phyloP scores from a whole-genome alignment of 192 early-diverging fungal genomes.

The Dispira simplex region DNA sequence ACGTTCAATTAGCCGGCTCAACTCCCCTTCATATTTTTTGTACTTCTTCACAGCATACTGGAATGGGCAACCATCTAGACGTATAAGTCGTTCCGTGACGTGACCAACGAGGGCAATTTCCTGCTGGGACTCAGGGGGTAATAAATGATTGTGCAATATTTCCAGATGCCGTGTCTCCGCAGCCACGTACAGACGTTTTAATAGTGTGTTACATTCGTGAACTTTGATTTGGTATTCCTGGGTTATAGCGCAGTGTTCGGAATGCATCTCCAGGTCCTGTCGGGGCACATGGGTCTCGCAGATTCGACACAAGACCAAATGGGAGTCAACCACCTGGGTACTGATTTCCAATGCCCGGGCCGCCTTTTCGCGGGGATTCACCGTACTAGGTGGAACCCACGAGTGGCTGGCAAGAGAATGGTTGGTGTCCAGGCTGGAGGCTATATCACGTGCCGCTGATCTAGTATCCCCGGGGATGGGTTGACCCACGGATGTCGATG shows the following conservation, averaged over 20 bases:
- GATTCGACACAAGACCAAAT: conserved; percentile 60
- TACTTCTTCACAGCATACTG: conserved; percentile 9
- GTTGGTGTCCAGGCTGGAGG: conserved; percentile 8
- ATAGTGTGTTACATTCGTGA: conserved; percentile 35
- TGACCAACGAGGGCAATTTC: conserved; percentile 22
- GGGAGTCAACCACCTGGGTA: conserved; percentile 10
- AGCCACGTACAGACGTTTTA: conserved; percentile 38
- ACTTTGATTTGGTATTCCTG: conserved; percentile 53
- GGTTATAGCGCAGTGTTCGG: conserved; percentile 59
- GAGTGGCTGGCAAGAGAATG: neutral
- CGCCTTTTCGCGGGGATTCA: neutral
- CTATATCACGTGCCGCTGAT: neutral
- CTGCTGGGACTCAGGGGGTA: conserved; percentile 20
- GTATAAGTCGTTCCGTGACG: conserved; percentile 21
- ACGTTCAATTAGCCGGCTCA: neutral
- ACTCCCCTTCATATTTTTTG: conserved; percentile 1
- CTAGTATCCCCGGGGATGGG: neutral
- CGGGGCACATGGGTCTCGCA: conserved; percentile 66
- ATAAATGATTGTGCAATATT: conserved; percentile 19
- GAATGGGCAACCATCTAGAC: conserved; percentile 7
- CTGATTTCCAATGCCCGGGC: neutral
- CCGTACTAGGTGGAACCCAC: conserved; percentile 5
- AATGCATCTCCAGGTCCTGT: conserved; percentile 53
- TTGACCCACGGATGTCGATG: too few relatives aligned
- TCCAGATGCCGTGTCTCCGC: conserved; percentile 29